A percentile compares a stretch with the other conserved stretches of the same genome.
Evolutionary conservation across 169 alveolate species (phyloP).

Genomic region (Plasmodium falciparum): DNA sequence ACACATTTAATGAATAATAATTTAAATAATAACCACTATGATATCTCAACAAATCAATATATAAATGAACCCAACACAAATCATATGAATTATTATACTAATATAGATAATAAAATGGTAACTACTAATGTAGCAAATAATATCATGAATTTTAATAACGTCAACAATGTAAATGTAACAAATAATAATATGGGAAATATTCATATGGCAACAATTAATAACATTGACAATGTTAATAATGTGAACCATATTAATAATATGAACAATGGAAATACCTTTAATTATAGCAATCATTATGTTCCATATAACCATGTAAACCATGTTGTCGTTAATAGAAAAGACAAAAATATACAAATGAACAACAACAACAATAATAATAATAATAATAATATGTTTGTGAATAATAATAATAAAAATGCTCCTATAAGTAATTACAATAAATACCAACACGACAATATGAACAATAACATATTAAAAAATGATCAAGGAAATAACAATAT

Average conservation of each 20-base stretch:
- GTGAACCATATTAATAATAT: neutral
- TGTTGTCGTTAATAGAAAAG: neutral
- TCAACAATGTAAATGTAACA: neutral
- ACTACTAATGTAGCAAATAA: neutral
- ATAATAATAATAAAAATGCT: neutral
- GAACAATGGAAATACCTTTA: neutral
- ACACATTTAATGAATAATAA: neutral
- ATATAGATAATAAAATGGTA: neutral
- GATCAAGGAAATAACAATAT: slow-evolving; percentile 7
- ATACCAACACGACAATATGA: neutral
- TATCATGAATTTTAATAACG: neutral
- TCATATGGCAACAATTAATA: neutral
- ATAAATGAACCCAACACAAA: neutral
- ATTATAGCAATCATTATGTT: neutral
- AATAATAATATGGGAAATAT: neutral
- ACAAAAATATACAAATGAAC: neutral
- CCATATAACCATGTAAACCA: slow-evolving; percentile 12
- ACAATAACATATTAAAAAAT: slow-evolving; percentile 5
- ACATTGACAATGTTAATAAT: neutral
- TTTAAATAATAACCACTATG: slow-evolving; percentile 3
- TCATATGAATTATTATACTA: neutral
- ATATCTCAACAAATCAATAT: slow-evolving; percentile 10
- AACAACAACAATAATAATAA: neutral
- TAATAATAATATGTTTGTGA: slow-evolving; percentile 17
- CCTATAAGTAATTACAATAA: neutral